Percentiles rank a stretch among this genome's conserved stretches.
Evolutionary conservation across 2,329 filamentous ascomycete genomes (phyloP).

Genomic region (Thelonectria discophora): DNA sequence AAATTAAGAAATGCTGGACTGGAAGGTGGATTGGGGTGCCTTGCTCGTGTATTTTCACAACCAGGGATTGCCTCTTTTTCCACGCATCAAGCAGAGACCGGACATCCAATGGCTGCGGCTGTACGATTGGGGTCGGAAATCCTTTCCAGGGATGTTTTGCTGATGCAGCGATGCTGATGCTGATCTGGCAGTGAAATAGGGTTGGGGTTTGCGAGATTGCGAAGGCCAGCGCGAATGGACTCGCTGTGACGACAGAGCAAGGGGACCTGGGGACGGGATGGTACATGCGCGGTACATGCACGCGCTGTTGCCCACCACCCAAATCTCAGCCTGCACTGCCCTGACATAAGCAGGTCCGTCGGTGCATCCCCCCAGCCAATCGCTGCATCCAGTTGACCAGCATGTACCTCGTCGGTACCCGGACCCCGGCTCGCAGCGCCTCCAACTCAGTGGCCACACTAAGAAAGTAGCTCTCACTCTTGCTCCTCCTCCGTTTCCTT

Average conservation of each 20-base stretch:
- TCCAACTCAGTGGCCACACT: conserved; percentile 31
- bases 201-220: conserved; percentile 26
- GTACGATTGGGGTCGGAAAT: conserved; percentile 8
- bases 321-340: neutral
- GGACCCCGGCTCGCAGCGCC: conserved; percentile 26
- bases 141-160: conserved; percentile 3
- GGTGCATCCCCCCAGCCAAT: neutral
- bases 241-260: conserved; percentile 12
- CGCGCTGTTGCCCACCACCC: neutral
- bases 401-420: conserved; percentile 21
- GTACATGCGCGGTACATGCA: conserved; percentile 4
- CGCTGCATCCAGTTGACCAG: conserved; percentile 4
- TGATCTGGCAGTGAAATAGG: conserved; percentile 24
- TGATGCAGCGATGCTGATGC: conserved; percentile 10
- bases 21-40: conserved; percentile 9
- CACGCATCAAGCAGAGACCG: conserved; percentile 1
- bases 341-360: neutral
- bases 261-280: neutral
- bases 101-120: conserved; percentile 2
- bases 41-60: neutral
- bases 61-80: conserved; percentile 7
- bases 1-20: neutral
- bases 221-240: conserved; percentile 22
- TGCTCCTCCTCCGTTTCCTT: neutral
- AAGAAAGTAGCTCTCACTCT: conserved; percentile 28